Percentiles rank a stretch among this genome's conserved stretches.
These are phyloP conservation scores for Candida pseudofarinosa DNA, from an alignment of 805 yeast genomes.

Conservation along the genomic window DNA sequence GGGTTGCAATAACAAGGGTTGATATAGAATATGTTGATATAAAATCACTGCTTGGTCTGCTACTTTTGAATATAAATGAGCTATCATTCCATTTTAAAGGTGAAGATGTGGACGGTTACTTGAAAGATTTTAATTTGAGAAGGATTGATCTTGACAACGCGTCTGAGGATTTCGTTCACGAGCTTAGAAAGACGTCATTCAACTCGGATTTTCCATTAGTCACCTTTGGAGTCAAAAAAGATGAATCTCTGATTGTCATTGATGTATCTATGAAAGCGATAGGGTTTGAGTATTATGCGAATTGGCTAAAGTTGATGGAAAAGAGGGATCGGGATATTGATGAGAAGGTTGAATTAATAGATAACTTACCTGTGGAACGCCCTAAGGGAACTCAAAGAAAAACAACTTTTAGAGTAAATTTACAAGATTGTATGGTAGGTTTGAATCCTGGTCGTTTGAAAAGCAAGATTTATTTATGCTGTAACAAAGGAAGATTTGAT, in stretches of 20 bases:
- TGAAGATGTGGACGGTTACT: constrained; percentile 20
- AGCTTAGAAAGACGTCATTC: constrained; percentile 7
- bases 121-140: constrained; percentile 13
- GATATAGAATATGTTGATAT: constrained; percentile 6
- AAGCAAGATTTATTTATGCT: constrained; percentile 49
- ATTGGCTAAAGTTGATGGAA: constrained; percentile 44
- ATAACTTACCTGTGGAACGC: constrained; percentile 5
- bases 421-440: constrained; percentile 56
- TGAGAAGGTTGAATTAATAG: constrained; percentile 5
- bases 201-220: constrained; percentile 19
- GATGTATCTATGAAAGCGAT: constrained; percentile 47
- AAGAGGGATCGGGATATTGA: constrained; percentile 6
- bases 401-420: constrained; percentile 28
- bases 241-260: constrained; percentile 28
- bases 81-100: constrained; percentile 16
- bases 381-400: constrained; percentile 4
- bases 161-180: constrained; percentile 17
- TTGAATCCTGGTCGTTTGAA: constrained; percentile 58
- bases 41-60: not conserved
- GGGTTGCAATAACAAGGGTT: constrained; percentile 17
- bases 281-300: constrained; percentile 54
- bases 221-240: constrained; percentile 14
- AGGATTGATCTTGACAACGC: constrained; percentile 9
- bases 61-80: constrained; percentile 4
- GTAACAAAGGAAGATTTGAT: constrained; percentile 54